Percentiles rank a stretch among this genome's conserved stretches.
phyloP scores from a whole-genome alignment of 768 basidiomycete species.

The Nidularia sp. region DNA sequence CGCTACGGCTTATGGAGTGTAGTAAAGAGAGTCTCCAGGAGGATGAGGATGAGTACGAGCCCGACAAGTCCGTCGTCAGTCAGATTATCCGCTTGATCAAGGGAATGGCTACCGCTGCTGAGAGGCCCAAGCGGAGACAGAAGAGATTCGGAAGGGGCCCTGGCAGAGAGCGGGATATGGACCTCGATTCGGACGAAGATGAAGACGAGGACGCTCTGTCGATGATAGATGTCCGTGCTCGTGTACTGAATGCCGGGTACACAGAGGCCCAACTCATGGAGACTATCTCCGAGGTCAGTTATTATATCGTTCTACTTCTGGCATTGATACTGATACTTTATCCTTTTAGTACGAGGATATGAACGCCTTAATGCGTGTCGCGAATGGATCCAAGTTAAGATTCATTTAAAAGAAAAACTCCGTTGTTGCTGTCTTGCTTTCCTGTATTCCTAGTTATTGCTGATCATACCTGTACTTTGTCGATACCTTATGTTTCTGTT shows the following conservation, averaged over 20 bases:
- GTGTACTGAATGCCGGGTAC: slow-evolving; percentile 83
- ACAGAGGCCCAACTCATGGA: slow-evolving; percentile 90
- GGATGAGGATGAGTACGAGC: slow-evolving; percentile 65
- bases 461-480: background rate
- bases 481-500: background rate
- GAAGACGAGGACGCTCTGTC: slow-evolving; percentile 65
- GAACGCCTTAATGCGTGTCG: slow-evolving; percentile 77
- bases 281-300: slow-evolving; percentile 71
- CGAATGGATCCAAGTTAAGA: slow-evolving; percentile 76
- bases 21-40: slow-evolving; percentile 90
- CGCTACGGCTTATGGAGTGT: slow-evolving; percentile 93
- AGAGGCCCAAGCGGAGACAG: slow-evolving; percentile 22
- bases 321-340: slow-evolving; percentile 7
- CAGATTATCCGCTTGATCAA: slow-evolving; percentile 92
- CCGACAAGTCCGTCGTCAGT: slow-evolving; percentile 75
- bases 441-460: too few species aligned
- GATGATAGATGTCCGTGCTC: slow-evolving; percentile 83
- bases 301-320: background rate
- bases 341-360: slow-evolving; percentile 77
- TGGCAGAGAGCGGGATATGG: slow-evolving; percentile 66
- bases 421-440: too few species aligned
- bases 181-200: slow-evolving; percentile 64
- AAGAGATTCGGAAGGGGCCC: slow-evolving; percentile 67
- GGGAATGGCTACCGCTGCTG: slow-evolving; percentile 59
- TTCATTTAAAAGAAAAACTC: slow-evolving; percentile 27